Conservation (phyloP, 208 protist genomes). For the Porcisia hertigi region DNA sequence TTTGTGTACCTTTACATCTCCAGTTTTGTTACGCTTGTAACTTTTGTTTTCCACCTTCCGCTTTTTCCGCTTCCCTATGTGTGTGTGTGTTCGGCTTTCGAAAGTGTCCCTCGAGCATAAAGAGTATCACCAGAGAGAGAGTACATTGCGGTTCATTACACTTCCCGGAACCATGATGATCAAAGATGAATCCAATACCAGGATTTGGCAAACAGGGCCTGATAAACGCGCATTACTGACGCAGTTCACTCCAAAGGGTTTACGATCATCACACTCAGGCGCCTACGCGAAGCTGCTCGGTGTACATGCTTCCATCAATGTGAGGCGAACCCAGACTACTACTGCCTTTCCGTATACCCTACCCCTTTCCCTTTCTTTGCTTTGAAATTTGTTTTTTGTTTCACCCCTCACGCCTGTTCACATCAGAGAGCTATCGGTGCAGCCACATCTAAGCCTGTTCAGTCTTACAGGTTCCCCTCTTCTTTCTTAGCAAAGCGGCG, state of each 20-base stretch:
- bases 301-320: neutral
- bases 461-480: neutral
- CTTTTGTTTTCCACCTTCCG: neutral
- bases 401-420: neutral
- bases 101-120: neutral
- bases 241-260: neutral
- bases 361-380: neutral
- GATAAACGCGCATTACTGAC: neutral
- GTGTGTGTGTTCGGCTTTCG: neutral
- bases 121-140: neutral
- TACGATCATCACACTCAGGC: neutral
- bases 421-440: neutral
- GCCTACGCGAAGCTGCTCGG: neutral
- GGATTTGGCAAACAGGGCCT: neutral
- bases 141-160: neutral
- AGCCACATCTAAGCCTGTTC: neutral
- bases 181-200: neutral
- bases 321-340: neutral
- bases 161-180: neutral
- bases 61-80: neutral
- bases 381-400: conserved; percentile 4
- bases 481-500: neutral
- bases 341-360: neutral
- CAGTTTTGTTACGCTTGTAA: neutral
- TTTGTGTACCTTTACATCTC: neutral